A percentile compares a stretch with the other conserved stretches of the same genome.
phyloP scores from a whole-genome alignment of 345 rosid species.

The Tarenaya hassleriana region DNA sequence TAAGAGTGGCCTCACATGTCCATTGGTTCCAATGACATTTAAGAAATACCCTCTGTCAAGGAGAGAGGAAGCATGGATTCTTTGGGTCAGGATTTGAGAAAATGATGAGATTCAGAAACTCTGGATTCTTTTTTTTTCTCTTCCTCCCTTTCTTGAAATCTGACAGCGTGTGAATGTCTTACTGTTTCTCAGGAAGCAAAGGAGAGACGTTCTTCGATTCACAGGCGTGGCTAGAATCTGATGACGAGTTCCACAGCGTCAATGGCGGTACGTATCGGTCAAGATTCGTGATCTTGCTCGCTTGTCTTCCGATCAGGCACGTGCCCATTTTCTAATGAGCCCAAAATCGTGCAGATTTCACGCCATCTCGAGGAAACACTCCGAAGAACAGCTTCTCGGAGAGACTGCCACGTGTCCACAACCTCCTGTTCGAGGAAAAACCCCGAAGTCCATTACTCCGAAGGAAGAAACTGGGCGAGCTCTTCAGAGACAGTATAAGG shows the following conservation, averaged over 20 bases:
- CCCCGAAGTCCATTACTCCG: constrained; percentile 31
- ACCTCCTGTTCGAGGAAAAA: constrained; percentile 25
- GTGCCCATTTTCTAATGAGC: no score
- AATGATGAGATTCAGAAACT: no score
- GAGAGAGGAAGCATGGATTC: no score
- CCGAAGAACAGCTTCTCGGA: constrained; percentile 52
- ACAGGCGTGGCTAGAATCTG: constrained; percentile 70
- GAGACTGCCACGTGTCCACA: constrained; percentile 37
- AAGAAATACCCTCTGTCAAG: no score
- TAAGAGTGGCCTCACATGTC: no score
- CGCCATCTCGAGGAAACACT: constrained; percentile 85
- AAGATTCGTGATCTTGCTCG: background rate
- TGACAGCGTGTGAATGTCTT: background rate
- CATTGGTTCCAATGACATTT: no score
- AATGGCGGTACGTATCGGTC: constrained; percentile 58
- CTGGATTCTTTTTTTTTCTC: background rate
- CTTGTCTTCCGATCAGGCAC: no score
- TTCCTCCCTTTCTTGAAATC: background rate
- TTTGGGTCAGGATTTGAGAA: constrained; percentile 1
- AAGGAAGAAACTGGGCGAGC: constrained; percentile 75
- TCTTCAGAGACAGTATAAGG: constrained; percentile 52
- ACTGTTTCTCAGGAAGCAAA: constrained; percentile 64
- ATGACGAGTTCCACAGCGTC: constrained; percentile 89
- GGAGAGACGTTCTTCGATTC: constrained; percentile 89
- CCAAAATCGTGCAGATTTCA: constrained; percentile 52